These are phyloP conservation scores for Scleromitrula shiraiana DNA, from an alignment of 2,329 filamentous ascomycete genomes.

Conservation along the genomic window DNA sequence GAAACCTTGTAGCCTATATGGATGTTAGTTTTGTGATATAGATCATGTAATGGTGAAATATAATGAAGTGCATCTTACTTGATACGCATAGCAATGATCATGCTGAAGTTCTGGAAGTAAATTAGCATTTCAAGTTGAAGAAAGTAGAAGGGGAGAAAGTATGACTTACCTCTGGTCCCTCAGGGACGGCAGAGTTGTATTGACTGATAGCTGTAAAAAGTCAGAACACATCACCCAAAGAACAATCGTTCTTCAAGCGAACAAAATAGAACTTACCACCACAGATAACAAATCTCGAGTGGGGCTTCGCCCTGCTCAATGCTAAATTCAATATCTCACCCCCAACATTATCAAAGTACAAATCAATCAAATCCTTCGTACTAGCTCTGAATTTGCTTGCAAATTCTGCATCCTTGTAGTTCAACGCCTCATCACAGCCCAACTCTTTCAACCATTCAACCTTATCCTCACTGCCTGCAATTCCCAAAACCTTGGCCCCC, in stretches of 20 bases:
- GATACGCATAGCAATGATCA: slow-evolving; percentile 47
- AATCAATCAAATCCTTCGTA: slow-evolving; percentile 54
- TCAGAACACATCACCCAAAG: not conserved
- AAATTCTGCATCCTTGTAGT: slow-evolving; percentile 62
- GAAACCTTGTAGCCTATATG: slow-evolving; percentile 57
- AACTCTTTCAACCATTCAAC: slow-evolving; percentile 58
- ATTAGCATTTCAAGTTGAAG: slow-evolving; percentile 11
- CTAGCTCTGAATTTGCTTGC: slow-evolving; percentile 50
- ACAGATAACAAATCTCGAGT: slow-evolving; percentile 63
- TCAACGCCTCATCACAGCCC: slow-evolving; percentile 59
- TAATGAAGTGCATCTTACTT: slow-evolving; percentile 26
- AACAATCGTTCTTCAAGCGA: no score
- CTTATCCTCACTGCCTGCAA: slow-evolving; percentile 61
- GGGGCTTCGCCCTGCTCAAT: slow-evolving; percentile 51
- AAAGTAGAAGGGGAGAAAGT: not conserved
- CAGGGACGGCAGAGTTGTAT: slow-evolving; percentile 52
- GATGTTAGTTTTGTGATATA: not conserved
- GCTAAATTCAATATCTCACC: slow-evolving; percentile 63
- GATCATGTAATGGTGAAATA: not conserved
- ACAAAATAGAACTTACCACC: slow-evolving; percentile 37
- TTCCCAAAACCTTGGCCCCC: slow-evolving; percentile 52
- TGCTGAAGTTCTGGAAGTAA: slow-evolving; percentile 39
- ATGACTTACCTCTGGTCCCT: slow-evolving; percentile 42
- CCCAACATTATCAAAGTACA: slow-evolving; percentile 69
- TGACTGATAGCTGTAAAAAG: slow-evolving; percentile 53